phyloP scores from a whole-genome alignment of 176 grass and related monocot genomes.

The Triticum timopheevii region DNA sequence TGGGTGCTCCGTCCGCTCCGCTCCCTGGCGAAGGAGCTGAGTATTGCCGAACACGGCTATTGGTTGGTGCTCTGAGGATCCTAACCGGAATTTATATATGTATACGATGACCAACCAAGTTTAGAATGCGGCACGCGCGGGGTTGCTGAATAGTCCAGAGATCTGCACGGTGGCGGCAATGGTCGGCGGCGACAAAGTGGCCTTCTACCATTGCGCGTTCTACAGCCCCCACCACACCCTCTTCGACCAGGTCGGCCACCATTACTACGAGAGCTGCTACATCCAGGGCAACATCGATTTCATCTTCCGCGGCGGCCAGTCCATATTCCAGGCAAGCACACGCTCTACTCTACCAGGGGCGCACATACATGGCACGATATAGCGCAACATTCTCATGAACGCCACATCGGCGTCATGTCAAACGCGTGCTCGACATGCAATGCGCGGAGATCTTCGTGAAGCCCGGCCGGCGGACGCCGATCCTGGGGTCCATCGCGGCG shows the following conservation, averaged over 20 bases:
- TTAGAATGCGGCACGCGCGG: constrained; percentile 36
- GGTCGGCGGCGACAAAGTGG: constrained; percentile 82
- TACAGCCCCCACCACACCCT: constrained; percentile 88
- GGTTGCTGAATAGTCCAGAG: constrained; percentile 3
- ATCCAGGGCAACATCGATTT: constrained; percentile 97
- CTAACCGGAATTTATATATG: background rate
- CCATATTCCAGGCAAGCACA: constrained; percentile 74
- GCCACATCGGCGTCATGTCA: background rate
- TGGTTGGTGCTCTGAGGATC: too few species aligned
- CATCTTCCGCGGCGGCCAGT: constrained; percentile 83
- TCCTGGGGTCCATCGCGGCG: constrained; percentile 69
- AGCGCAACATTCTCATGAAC: background rate
- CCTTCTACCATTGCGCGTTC: constrained; percentile 88
- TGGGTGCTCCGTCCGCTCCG: too few species aligned
- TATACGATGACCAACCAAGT: background rate
- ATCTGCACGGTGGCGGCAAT: constrained; percentile 59
- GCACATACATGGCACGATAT: background rate
- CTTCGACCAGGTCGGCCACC: constrained; percentile 61
- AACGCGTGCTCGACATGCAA: constrained; percentile 15
- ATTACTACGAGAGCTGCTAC: constrained; percentile 95
- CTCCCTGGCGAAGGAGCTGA: too few species aligned
- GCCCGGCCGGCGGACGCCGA: constrained; percentile 57
- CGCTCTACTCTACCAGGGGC: background rate
- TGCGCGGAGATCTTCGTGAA: constrained; percentile 88
- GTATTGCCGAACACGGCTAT: too few species aligned